Conservation (phyloP, 305 asterid species). For the Solanum hybrid region DNA sequence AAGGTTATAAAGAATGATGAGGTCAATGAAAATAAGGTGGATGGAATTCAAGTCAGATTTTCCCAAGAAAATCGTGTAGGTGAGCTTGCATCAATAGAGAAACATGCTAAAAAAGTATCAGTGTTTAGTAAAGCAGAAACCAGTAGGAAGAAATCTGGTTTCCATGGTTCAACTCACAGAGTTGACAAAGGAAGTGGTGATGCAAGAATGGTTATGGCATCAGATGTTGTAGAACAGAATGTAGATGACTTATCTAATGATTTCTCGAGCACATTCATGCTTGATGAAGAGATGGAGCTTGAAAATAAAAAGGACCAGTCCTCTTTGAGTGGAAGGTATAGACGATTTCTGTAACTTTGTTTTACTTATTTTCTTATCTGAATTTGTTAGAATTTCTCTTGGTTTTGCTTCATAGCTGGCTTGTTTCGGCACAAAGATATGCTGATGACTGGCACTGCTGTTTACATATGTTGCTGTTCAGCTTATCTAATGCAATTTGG, state of each 20-base stretch:
- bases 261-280: constrained; percentile 65
- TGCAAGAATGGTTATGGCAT: constrained; percentile 13
- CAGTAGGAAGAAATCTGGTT: constrained; percentile 15
- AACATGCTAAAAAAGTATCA: constrained; percentile 13
- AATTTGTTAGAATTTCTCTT: not conserved
- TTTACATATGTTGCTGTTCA: not conserved
- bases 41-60: not conserved
- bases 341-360: constrained; percentile 7
- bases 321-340: constrained; percentile 51
- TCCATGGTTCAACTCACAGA: constrained; percentile 16
- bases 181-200: constrained; percentile 21
- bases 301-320: constrained; percentile 39
- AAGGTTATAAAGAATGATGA: constrained; percentile 18
- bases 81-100: constrained; percentile 18
- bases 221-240: constrained; percentile 24
- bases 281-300: constrained; percentile 81
- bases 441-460: not conserved
- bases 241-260: constrained; percentile 46
- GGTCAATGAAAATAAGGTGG: constrained; percentile 16
- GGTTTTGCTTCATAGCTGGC: not conserved
- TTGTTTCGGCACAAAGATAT: not conserved
- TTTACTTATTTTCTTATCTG: not conserved
- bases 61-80: constrained; percentile 17
- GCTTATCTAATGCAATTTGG: not conserved
- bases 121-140: constrained; percentile 18